Evolutionary conservation across 2,329 filamentous ascomycete species (phyloP), one percentile per base, ranked within the genome.

Genomic region (Xylariales sp.): DNA sequence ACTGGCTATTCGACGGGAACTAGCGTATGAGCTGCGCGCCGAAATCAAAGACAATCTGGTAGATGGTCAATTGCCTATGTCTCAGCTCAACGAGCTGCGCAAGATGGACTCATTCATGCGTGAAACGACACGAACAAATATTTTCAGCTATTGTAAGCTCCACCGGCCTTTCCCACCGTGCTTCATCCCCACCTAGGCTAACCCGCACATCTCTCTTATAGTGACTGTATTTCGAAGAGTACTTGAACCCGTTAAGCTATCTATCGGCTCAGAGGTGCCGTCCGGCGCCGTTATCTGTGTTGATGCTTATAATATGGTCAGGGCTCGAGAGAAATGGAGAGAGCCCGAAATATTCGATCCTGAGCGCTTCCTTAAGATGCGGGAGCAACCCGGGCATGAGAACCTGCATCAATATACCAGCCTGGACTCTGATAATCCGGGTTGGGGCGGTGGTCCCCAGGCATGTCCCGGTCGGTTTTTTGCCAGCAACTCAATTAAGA

Each of bases 381-480:
- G 73, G 0, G 48, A 72, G 34, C 49, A 61, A 43, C 67, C 71
- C 3, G 72, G 72, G 0, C 52, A 69, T 10, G 71, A 75, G 60
- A 61, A 68, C 5, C 62, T 63, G 6, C 66, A 71, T 43, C 68
- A 75, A 45, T 75, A 71, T 61, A 64, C 67, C 2, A 74, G 46
- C 50, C 65, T 70, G 2, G 73, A 70, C 0, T 48, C 69, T 0
- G 72, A 75, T 10, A 50, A 45, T 8, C 71, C 72, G 0, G 63
- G 60, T 16, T 77, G 73, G 73, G 75, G 75, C 1, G 73, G 72
- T 43, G 75, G 74, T 9, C 49, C 69, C 2, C 75, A 77, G 53
- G 75, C 71, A 2, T 77, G 75, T 28, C 64, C 64, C 0, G 64
- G 64, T 12, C 43, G 75, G 3, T 43, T 69, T 6, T 76, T 75